Percentiles rank a stretch among this genome's conserved stretches.
phyloP scores from a whole-genome alignment of 495 filamentous ascomycete genomes.

The Penicillium flavigenum region DNA sequence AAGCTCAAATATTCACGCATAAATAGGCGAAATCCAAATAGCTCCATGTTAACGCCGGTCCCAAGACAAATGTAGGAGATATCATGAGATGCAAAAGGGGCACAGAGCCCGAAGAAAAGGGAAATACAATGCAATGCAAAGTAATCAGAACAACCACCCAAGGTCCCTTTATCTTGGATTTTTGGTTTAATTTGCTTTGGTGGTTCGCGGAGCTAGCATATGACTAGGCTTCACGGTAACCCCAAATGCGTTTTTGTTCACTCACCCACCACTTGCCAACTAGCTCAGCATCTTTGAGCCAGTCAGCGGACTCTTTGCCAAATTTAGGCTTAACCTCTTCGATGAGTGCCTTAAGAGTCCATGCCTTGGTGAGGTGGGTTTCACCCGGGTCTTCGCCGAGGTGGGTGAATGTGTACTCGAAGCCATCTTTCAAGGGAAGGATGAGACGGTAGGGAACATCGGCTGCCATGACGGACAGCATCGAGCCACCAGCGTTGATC shows the following conservation, averaged over 20 bases:
- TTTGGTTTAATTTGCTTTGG: background rate
- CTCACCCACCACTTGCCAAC: conserved; percentile 42
- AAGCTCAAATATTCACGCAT: background rate
- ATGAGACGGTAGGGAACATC: conserved; percentile 40
- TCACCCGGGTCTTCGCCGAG: conserved; percentile 40
- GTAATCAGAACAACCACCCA: background rate
- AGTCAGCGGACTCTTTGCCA: conserved; percentile 35
- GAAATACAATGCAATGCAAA: conserved; percentile 1
- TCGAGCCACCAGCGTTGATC: conserved; percentile 45
- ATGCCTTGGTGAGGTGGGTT: conserved; percentile 27
- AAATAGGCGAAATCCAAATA: background rate
- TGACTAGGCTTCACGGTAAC: conserved; percentile 31
- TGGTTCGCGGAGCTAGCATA: background rate
- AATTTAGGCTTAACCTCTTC: conserved; percentile 28
- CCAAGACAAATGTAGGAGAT: conserved; percentile 2
- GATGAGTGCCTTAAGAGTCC: conserved; percentile 27
- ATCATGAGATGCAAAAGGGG: conserved; percentile 3
- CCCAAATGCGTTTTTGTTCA: conserved; percentile 44
- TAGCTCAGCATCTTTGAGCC: conserved; percentile 40
- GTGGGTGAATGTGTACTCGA: conserved; percentile 43
- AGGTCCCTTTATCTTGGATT: background rate
- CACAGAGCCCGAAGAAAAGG: background rate
- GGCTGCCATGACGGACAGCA: conserved; percentile 38
- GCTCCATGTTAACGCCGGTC: conserved; percentile 3
- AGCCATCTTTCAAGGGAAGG: conserved; percentile 39